phyloP scores from a whole-genome alignment of 306 rosid genomes.

The Phaseolus lunatus region DNA sequence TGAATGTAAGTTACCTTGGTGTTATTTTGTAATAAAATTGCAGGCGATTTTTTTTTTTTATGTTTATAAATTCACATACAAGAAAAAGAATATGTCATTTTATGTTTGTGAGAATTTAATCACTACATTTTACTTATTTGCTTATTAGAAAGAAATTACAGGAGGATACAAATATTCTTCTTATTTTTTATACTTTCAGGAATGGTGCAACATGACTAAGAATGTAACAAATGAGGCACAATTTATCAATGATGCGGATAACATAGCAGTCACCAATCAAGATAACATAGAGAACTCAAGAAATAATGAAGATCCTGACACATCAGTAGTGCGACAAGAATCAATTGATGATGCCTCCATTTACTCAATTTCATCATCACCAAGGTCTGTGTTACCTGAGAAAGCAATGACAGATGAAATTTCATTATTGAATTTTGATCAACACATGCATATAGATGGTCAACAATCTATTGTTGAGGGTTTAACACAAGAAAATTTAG shows the following conservation, averaged over 20 bases:
- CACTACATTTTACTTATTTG: neutral
- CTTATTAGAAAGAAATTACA: neutral
- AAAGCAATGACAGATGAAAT: slow-evolving; percentile 31
- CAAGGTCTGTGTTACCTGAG: slow-evolving; percentile 51
- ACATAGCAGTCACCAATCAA: slow-evolving; percentile 13
- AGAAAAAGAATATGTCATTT: neutral
- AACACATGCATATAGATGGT: slow-evolving; percentile 14
- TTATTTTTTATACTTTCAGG: slow-evolving; percentile 42
- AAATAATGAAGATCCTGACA: slow-evolving; percentile 40
- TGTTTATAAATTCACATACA: neutral
- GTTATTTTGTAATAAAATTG: slow-evolving; percentile 2
- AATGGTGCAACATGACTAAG: slow-evolving; percentile 30
- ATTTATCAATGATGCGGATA: slow-evolving; percentile 21
- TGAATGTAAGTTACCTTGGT: slow-evolving; percentile 52
- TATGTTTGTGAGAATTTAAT: neutral
- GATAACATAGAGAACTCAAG: slow-evolving; percentile 43
- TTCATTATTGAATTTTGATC: slow-evolving; percentile 43
- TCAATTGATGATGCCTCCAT: slow-evolving; percentile 45
- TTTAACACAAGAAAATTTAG: slow-evolving; percentile 36
- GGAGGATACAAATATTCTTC: neutral
- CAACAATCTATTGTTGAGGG: slow-evolving; percentile 32
- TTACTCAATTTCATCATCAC: slow-evolving; percentile 55
- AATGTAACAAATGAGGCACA: slow-evolving; percentile 41
- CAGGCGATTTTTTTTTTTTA: neutral
- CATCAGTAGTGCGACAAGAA: slow-evolving; percentile 45